Conservation (phyloP, 148 eudicot genomes). For the Fagopyrum esculentum region DNA sequence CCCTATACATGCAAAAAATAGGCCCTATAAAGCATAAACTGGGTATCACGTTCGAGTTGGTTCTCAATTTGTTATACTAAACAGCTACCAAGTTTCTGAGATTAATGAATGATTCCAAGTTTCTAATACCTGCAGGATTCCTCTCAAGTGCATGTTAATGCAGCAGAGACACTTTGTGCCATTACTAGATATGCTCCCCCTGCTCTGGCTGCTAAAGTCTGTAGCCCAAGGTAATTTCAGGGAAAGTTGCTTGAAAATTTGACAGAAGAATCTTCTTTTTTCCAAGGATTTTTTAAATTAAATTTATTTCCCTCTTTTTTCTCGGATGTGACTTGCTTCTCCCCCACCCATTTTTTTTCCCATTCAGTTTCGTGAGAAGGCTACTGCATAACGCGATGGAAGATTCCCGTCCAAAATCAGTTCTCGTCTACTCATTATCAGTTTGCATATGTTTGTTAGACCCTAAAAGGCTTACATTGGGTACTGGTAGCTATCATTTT, state of each 20-base stretch:
- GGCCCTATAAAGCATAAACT: neutral
- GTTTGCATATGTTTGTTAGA: constrained; percentile 94
- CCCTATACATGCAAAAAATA: neutral
- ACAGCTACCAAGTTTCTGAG: neutral
- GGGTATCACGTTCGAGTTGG: neutral
- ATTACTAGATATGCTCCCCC: constrained; percentile 85
- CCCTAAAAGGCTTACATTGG: constrained; percentile 68
- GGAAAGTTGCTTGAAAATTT: constrained; percentile 1
- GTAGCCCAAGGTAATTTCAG: constrained; percentile 71
- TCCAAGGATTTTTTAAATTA: neutral
- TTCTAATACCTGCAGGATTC: constrained; percentile 50
- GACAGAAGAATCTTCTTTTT: neutral
- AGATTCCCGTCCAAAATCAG: constrained; percentile 85
- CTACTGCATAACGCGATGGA: constrained; percentile 83
- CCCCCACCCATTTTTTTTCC: neutral
- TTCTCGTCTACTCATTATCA: constrained; percentile 74
- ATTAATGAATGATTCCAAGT: neutral
- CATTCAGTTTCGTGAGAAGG: constrained; percentile 70
- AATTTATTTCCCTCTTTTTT: neutral
- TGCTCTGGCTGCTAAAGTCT: constrained; percentile 70
- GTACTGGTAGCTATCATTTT: constrained; percentile 42
- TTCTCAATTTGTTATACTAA: neutral
- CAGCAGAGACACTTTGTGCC: constrained; percentile 90
- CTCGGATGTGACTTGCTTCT: neutral
- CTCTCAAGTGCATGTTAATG: constrained; percentile 97